Evolutionary conservation across 345 rosid species (phyloP), one percentile per base, ranked within the genome.

Genomic region (Salix dunnii): DNA sequence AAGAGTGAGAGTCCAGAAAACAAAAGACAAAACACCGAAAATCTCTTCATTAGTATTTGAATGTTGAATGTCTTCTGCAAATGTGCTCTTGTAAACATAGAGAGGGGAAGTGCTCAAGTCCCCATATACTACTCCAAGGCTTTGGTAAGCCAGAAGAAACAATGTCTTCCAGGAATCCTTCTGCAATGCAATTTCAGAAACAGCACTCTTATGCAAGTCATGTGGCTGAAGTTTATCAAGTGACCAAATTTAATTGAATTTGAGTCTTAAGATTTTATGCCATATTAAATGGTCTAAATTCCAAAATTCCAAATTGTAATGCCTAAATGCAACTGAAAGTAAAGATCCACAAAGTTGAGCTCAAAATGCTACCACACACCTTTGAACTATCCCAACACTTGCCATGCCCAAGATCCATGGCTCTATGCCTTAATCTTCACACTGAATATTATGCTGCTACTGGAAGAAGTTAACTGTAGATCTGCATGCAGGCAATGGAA

Each of bases 1-100:
- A 82, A 94, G 81, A 83, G 99, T 96, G n/a, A 96, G 89, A 62
- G 99, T 96, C 99, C 99, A 96, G 89, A 96, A 94, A 73, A 96
- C 98, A 65, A 92, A 92, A 42, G 99, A 94, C 17, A 96, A 82
- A 82, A 90, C 99, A 66, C 99, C 99, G 28, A 65, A 94, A 77
- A 96, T 96, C 89, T 96, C 99, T 87, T 94, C 99, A 48, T 96
- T 96, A 11, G 95, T 85, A 27, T 96, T 92, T 2, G 98, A 94
- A 81, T 96, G 99, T 49, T 76, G 87, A 83, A 95, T 95, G 82
- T 95, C 99, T 80, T 96, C 99, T 58, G 98, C 99, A 68, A 96
- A 96, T 78, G 99, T 92, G 86, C 97, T 91, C 85, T 90, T 91
- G 75, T 90, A 96, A 65, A 96, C 99, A 71, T 96, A 96, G 71